phyloP scores from a whole-genome alignment of 768 basidiomycete species.

The Gelatoporia subvermispora region DNA sequence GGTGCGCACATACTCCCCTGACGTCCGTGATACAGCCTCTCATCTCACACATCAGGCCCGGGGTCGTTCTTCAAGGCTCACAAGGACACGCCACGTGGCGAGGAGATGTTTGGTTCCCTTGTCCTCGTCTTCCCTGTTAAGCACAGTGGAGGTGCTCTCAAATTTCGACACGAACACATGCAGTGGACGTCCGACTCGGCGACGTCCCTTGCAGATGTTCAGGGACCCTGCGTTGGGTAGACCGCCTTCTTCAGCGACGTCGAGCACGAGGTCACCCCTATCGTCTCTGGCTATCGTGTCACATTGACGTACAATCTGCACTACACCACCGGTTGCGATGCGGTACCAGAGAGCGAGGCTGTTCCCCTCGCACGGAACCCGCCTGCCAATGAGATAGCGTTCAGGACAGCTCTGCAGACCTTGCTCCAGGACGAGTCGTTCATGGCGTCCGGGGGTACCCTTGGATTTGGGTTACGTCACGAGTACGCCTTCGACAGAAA shows the following conservation, averaged over 20 bases:
- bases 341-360: too few species aligned
- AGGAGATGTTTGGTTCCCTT: constrained; percentile 39
- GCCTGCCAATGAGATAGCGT: not conserved
- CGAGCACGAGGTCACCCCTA: constrained; percentile 39
- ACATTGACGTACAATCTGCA: constrained; percentile 41
- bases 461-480: constrained; percentile 37
- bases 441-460: constrained; percentile 28
- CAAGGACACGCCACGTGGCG: constrained; percentile 20
- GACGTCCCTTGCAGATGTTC: constrained; percentile 16
- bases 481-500: constrained; percentile 12
- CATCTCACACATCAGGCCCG: constrained; percentile 12
- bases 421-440: constrained; percentile 28
- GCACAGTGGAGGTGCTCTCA: constrained; percentile 40
- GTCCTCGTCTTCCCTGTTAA: constrained; percentile 41
- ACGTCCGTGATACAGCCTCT: not conserved
- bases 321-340: not conserved
- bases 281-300: constrained; percentile 36
- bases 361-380: not conserved
- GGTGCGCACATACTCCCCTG: constrained; percentile 20
- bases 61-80: constrained; percentile 25
- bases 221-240: constrained; percentile 18
- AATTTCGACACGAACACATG: constrained; percentile 21
- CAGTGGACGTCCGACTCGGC: constrained; percentile 29
- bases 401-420: constrained; percentile 12
- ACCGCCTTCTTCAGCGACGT: constrained; percentile 41